These are phyloP conservation scores for Didymella pomorum DNA, from an alignment of 2,329 filamentous ascomycete genomes.

Conservation along the genomic window DNA sequence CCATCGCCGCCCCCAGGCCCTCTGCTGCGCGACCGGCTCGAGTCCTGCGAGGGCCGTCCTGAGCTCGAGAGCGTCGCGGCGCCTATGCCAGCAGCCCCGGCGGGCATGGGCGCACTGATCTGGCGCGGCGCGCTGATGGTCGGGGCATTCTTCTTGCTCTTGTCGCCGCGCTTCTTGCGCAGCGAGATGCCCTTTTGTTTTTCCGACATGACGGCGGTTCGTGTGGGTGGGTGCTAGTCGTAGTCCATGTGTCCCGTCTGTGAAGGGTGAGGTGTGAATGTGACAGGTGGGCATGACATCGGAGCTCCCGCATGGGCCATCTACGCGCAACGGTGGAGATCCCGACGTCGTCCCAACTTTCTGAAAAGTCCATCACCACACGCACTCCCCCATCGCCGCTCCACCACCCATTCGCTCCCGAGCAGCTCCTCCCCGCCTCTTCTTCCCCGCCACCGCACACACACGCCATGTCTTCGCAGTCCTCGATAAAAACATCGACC, in stretches of 20 bases:
- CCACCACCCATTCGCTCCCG: slow-evolving; percentile 12
- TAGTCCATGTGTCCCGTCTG: not conserved
- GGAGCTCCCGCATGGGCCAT: slow-evolving; percentile 8
- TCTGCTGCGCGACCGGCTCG: slow-evolving; percentile 46
- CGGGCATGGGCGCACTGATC: slow-evolving; percentile 56
- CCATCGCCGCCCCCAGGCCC: slow-evolving; percentile 7
- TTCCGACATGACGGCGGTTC: slow-evolving; percentile 54
- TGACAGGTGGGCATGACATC: slow-evolving; percentile 6
- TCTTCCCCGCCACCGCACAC: slow-evolving; percentile 16
- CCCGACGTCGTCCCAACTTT: not conserved
- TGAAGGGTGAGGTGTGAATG: not conserved
- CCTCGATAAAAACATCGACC: slow-evolving; percentile 63
- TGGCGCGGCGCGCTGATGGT: slow-evolving; percentile 64
- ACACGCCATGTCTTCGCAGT: slow-evolving; percentile 39
- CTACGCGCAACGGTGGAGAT: not conserved
- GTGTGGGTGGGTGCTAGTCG: no score
- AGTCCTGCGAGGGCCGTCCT: slow-evolving; percentile 49
- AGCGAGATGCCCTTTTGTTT: slow-evolving; percentile 66
- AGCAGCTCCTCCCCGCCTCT: slow-evolving; percentile 11
- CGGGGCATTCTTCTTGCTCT: slow-evolving; percentile 62
- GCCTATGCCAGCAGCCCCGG: slow-evolving; percentile 28
- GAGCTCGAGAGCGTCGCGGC: slow-evolving; percentile 46
- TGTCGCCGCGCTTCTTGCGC: slow-evolving; percentile 66
- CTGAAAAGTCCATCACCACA: not conserved
- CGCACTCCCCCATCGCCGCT: not conserved